These are phyloP conservation scores for Orobanche coerulescens DNA, from an alignment of 257 asterid genomes.

Conservation along the genomic window DNA sequence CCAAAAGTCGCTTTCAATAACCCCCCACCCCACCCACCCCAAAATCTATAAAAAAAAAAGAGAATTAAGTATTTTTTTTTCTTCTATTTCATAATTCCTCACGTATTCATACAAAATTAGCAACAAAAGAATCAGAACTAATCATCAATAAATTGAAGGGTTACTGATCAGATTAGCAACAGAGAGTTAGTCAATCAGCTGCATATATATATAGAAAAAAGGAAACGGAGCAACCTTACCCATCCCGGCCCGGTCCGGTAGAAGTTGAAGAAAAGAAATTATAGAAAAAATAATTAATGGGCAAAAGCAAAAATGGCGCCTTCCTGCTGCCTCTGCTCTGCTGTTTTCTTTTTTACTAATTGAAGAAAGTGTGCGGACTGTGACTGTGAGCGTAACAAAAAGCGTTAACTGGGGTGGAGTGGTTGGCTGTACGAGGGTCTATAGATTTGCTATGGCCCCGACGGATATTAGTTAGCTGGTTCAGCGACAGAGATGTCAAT, in stretches of 20 bases:
- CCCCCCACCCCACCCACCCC: slow-evolving; percentile 21
- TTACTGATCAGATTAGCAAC: slow-evolving; percentile 4
- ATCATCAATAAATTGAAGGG: slow-evolving; percentile 17
- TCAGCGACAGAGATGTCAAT: not conserved
- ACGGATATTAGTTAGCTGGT: not conserved
- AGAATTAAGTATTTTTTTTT: too few relatives aligned
- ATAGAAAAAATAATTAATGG: not conserved
- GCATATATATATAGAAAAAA: not conserved
- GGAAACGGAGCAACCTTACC: not conserved
- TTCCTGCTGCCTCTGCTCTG: not conserved
- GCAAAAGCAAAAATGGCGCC: not conserved
- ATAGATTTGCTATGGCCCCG: not conserved
- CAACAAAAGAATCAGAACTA: not conserved
- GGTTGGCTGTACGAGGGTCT: slow-evolving; percentile 6
- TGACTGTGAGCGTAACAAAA: not conserved
- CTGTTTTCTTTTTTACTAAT: slow-evolving; percentile 32
- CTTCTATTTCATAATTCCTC: slow-evolving; percentile 11
- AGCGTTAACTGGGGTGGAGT: not conserved
- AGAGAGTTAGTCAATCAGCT: not conserved
- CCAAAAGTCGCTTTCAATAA: slow-evolving; percentile 25
- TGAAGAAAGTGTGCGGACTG: slow-evolving; percentile 29
- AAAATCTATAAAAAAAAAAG: too few relatives aligned
- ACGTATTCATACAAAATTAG: slow-evolving; percentile 25
- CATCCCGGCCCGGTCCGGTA: too few relatives aligned
- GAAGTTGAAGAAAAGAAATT: not conserved